Base-by-base conservation (phyloP, 2,329 filamentous ascomycete genomes). In the Colletotrichum spinosum region DNA sequence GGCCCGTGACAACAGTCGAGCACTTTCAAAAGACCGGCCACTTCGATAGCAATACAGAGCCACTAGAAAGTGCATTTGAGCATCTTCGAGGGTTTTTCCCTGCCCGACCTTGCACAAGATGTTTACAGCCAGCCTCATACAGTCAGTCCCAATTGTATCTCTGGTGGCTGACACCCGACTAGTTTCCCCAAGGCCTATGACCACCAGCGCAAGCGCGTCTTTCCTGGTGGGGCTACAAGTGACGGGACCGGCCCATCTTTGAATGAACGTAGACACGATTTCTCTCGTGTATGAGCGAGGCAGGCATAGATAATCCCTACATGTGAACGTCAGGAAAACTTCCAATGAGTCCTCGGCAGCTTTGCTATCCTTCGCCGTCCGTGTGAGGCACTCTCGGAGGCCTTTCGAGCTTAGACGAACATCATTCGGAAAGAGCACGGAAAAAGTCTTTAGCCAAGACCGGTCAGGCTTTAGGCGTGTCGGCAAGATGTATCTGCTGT, bases 161-260 rank as follows among this genome's bases (percentile, higher is more conserved):
- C 17, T 13, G 10, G 35, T 34, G 8, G 12, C 35, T 35, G 25
- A 33, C 25, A 33, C 46, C 25, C 10, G 46, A 49, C 25, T 13
- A 49, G 46, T 10, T 49, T 49, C 10, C 17, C 46, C 25, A 35
- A 49, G 46, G 46, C 46, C 46, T 13, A 49, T 35, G 25, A 49
- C 35, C 33, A 49, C 46, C 46, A 49, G 25, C 25, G 25, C 46
- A 49, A 49, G 35, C 17, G 46, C 46, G 25, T 49, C 46, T 49
- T 33, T 49, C 46, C 46, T 49, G 25, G 46, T 35, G 25, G 46
- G 25, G 46, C 46, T 34, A 49, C 17, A 49, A 17, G 46, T 49
- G 9, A 13, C 35, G 11, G 46, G 25, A 49, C 35, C 46, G 11
- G n/a, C 17, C 46, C 46, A 49, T 49, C 46, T 49, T 33, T 17